A percentile compares a stretch with the other conserved stretches of the same genome.
phyloP scores from a whole-genome alignment of 805 yeast genomes.

The Saccharomycopsis vini region DNA sequence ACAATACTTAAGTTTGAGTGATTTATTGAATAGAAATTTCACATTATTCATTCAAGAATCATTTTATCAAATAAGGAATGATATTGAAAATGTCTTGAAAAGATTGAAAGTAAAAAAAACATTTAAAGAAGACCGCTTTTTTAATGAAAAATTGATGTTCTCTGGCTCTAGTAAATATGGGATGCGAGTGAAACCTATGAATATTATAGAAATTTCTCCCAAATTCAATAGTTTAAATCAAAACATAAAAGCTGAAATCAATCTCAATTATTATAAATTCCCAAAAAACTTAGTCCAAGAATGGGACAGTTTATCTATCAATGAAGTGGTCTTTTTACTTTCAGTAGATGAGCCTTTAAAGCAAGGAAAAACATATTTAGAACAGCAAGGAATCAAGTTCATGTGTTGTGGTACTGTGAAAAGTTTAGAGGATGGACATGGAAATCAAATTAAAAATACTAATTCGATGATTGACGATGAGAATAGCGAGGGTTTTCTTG shows the following conservation, averaged over 20 bases:
- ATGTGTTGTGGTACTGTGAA: slow-evolving; percentile 23
- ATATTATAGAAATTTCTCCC: slow-evolving; percentile 1
- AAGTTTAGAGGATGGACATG: slow-evolving; percentile 21
- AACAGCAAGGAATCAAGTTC: slow-evolving; percentile 21
- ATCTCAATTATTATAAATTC: slow-evolving; percentile 19
- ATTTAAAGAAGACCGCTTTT: too few species aligned
- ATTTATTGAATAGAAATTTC: slow-evolving; percentile 23
- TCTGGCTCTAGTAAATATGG: slow-evolving; percentile 23
- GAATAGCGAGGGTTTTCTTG: too few species aligned
- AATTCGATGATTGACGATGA: neutral
- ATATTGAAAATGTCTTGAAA: slow-evolving; percentile 20
- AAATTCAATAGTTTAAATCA: slow-evolving; percentile 23
- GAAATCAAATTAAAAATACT: neutral
- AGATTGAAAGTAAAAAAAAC: slow-evolving; percentile 18
- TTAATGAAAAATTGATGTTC: slow-evolving; percentile 10
- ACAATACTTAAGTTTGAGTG: slow-evolving; percentile 25
- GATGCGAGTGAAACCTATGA: slow-evolving; percentile 8
- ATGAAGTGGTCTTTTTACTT: slow-evolving; percentile 23
- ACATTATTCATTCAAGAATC: slow-evolving; percentile 20
- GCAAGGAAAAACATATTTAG: slow-evolving; percentile 11
- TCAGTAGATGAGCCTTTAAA: slow-evolving; percentile 18
- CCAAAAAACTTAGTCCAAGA: slow-evolving; percentile 18
- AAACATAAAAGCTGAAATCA: slow-evolving; percentile 14
- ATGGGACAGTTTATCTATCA: slow-evolving; percentile 24
- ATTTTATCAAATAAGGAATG: slow-evolving; percentile 20